Evolutionary conservation across 2,329 filamentous ascomycete genomes (phyloP).

Genomic region (Monilinia aucupariae): DNA sequence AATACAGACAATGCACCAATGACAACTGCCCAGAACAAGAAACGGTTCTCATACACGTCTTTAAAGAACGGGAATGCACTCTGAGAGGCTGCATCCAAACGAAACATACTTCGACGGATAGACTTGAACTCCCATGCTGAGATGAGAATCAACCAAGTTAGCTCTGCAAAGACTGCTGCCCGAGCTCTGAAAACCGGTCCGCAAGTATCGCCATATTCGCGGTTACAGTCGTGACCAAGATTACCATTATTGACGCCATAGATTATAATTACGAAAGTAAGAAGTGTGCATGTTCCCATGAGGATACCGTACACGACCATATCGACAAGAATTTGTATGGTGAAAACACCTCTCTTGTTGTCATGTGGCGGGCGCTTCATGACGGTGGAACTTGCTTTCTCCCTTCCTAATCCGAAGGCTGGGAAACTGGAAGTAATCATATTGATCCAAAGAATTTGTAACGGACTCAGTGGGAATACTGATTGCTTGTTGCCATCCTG

Average conservation of each 20-base stretch:
- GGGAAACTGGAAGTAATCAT: conserved; percentile 64
- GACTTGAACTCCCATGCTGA: conserved; percentile 75
- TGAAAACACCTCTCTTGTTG: conserved; percentile 64
- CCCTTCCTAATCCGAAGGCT: conserved; percentile 80
- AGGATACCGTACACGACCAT: conserved; percentile 74
- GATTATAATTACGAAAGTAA: conserved; percentile 58
- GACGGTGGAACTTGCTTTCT: conserved; percentile 68
- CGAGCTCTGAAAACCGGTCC: conserved; percentile 64
- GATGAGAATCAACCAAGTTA: conserved; percentile 73
- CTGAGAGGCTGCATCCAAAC: conserved; percentile 59
- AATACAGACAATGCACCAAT: conserved; percentile 53
- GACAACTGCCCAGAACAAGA: conserved; percentile 62
- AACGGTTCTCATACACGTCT: conserved; percentile 67
- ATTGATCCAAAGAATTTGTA: conserved; percentile 59
- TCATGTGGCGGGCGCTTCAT: conserved; percentile 76
- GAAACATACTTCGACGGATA: conserved; percentile 68
- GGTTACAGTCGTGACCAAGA: conserved; percentile 58
- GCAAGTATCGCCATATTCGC: conserved; percentile 48
- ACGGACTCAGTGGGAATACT: conserved; percentile 53
- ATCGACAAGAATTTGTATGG: conserved; percentile 71
- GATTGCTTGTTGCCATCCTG: conserved; percentile 48
- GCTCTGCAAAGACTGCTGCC: conserved; percentile 65
- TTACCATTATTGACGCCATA: conserved; percentile 53
- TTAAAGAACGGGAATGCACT: conserved; percentile 57
- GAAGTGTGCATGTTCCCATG: conserved; percentile 66